Base-by-base conservation (phyloP, 345 rosid genomes). In the Eucalyptus cladocalyx region DNA sequence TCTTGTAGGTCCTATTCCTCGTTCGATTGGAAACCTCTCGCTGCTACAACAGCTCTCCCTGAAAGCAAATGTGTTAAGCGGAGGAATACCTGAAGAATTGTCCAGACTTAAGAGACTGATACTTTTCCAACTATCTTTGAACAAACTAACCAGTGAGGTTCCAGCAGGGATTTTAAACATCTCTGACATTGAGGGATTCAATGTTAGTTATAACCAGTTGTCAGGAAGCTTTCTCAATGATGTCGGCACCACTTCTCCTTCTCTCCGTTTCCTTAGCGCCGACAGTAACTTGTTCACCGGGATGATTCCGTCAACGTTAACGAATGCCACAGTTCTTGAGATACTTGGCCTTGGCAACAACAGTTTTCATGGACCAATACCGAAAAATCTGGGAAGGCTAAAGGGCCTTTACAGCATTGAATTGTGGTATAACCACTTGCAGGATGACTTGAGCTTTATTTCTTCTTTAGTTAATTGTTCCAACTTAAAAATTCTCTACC, bases 141-240 rank as follows among this genome's bases (percentile, higher is more conserved):
- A 62, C 72, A n/a, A 30, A 30, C 37, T 62, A 62, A 62, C 18
- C 19, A 5, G 72, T 4, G 34, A 62, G 72, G 13, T 62, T 30
- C 72, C 34, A 6, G 3, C 37, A 3, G 34, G 34, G 37, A 14
- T 62, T 62, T 62, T 62, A 30, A 62, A 62, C 34, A 30, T 62
- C 34, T 62, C 37, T 4, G 5, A 17, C 15, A 14, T 30, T 62
- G 0, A 0, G 6, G 4, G 6, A 17, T 62, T 62, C 18, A 0
- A 0, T 14, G 72, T 62, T 13, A 4, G 18, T 14, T 0, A 3
- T 1, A 62, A 62, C 34, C 34, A 4, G 3, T 62, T 62, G 72
- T 8, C 19, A 19, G 72, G 34, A 30, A 62, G 34, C 9, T 30
- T 30, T 34, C 34, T 30, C 32, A 43, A 43, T n/a, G 37, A 30